Evolutionary conservation across 306 rosid species (phyloP).

Genomic region (Ochetophila trinervis): DNA sequence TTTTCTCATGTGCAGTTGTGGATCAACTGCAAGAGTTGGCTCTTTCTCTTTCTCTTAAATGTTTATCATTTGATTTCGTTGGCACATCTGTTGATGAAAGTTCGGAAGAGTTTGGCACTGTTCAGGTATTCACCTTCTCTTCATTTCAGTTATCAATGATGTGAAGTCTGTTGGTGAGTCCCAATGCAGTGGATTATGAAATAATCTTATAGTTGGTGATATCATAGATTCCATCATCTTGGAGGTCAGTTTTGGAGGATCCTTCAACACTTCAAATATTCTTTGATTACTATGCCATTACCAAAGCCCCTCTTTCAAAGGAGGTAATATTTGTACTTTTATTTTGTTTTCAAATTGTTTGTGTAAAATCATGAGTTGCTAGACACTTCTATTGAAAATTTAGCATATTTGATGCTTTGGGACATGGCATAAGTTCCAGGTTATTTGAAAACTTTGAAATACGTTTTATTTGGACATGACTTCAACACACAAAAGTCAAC

Average conservation of each 20-base stretch:
- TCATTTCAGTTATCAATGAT: conserved; percentile 4
- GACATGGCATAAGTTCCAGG: no score
- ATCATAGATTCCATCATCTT: conserved; percentile 86
- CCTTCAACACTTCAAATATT: conserved; percentile 83
- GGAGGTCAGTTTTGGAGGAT: conserved; percentile 93
- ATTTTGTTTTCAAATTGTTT: conserved; percentile 1
- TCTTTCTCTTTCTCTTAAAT: conserved; percentile 87
- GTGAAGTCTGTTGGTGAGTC: conserved; percentile 25
- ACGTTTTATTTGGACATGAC: no score
- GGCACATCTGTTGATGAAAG: conserved; percentile 98
- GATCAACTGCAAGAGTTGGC: conserved; percentile 95
- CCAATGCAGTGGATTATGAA: conserved; percentile 17
- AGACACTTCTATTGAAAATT: background rate
- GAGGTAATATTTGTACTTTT: conserved; percentile 61
- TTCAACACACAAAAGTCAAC: no score
- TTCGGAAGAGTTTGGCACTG: conserved; percentile 98
- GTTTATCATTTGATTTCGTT: conserved; percentile 95
- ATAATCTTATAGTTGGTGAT: conserved; percentile 27
- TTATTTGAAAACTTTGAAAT: no score
- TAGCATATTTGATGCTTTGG: no score
- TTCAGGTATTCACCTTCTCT: conserved; percentile 60
- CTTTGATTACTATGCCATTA: conserved; percentile 86
- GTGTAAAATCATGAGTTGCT: background rate
- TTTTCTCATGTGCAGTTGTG: conserved; percentile 51
- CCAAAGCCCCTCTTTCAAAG: conserved; percentile 92